Percentiles rank a stretch among this genome's conserved stretches.
Conservation (phyloP, 345 rosid species). For the Fremontodendron californicum region DNA sequence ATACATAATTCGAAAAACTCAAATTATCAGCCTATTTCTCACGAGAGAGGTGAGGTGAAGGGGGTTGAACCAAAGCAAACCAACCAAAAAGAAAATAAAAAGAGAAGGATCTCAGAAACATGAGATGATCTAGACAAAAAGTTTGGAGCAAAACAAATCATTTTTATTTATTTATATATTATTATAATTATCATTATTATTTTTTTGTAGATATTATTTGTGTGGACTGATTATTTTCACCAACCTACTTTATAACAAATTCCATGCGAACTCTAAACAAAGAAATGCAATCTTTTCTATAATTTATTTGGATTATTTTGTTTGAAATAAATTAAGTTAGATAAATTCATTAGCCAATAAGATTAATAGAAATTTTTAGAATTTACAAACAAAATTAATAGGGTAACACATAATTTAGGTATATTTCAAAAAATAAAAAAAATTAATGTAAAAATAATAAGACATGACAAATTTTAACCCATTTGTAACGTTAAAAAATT, state of each 20-base stretch:
- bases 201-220: not conserved
- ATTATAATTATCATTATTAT: not conserved
- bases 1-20: not conserved
- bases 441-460: too few relatives aligned
- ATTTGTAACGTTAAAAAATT: too few relatives aligned
- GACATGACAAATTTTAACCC: too few relatives aligned
- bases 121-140: not conserved
- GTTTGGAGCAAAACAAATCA: not conserved
- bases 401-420: too few relatives aligned
- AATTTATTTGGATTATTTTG: not conserved
- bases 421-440: too few relatives aligned
- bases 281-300: not conserved
- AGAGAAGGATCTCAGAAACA: not conserved
- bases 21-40: not conserved
- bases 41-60: not conserved
- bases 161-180: not conserved
- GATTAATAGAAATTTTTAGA: too few relatives aligned
- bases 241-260: not conserved
- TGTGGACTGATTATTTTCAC: not conserved
- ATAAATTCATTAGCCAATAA: not conserved
- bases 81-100: not conserved
- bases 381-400: too few relatives aligned
- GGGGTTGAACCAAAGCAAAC: not conserved
- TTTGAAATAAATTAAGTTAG: not conserved
- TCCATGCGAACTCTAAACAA: not conserved